A percentile compares a stretch with the other conserved stretches of the same genome.
Evolutionary conservation across 345 rosid species (phyloP).

Genomic region (Brassica carinata): DNA sequence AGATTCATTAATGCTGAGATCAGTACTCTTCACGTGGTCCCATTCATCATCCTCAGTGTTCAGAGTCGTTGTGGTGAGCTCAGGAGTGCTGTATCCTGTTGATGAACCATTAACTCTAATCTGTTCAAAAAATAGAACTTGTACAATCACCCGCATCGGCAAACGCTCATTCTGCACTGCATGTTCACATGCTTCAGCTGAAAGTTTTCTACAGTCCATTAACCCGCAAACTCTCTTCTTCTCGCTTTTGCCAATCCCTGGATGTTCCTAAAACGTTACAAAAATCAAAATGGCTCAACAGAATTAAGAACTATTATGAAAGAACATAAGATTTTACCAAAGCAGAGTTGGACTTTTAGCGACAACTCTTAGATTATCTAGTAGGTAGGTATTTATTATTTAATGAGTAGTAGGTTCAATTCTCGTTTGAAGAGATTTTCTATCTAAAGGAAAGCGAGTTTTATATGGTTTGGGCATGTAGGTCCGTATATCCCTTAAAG

Average conservation of each 20-base stretch:
- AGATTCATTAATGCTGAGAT: conserved; percentile 2
- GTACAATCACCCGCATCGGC: conserved; percentile 78
- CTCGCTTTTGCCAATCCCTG: conserved; percentile 61
- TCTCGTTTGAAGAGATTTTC: too few relatives aligned
- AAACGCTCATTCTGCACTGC: conserved; percentile 88
- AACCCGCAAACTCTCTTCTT: conserved; percentile 71
- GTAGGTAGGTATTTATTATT: not conserved
- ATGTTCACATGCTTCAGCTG: conserved; percentile 71
- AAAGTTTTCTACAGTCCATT: conserved; percentile 79
- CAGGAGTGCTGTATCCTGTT: conserved; percentile 47
- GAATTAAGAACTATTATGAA: not conserved
- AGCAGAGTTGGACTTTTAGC: not conserved
- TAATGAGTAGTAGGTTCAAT: not conserved
- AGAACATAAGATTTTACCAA: not conserved
- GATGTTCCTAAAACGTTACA: conserved; percentile 50
- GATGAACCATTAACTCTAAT: conserved; percentile 61
- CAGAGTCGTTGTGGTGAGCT: conserved; percentile 36
- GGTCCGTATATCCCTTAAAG: too few relatives aligned
- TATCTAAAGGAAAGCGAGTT: not conserved
- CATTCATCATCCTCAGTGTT: conserved; percentile 88
- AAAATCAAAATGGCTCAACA: not conserved
- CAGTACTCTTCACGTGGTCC: conserved; percentile 57
- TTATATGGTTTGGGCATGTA: not conserved
- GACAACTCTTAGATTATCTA: too few relatives aligned
- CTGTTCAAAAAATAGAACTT: conserved; percentile 92